Base-by-base conservation (phyloP, 345 rosid genomes). In the Heritiera littoralis region DNA sequence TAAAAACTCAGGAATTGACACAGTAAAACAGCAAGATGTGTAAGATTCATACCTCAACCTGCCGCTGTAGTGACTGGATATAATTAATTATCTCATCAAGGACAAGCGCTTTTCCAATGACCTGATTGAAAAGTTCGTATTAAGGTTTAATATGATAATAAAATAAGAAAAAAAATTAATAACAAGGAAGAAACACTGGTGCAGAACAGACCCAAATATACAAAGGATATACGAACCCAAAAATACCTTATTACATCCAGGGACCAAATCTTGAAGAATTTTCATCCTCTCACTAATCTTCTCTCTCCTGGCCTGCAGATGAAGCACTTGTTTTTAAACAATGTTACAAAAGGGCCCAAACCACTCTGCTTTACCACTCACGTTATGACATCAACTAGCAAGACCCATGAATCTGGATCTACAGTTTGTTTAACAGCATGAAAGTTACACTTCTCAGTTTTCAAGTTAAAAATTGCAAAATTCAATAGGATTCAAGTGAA, bases 21-120 rank as follows among this genome's bases (percentile, higher is more conserved):
- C 74, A 56, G 32, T 52, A 43, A 67, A 51, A 66, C 9, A 70
- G 20, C 8, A 66, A 55, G 60, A 52, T 10, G 49, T 5, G 7
- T 35, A 23, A n/a, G 28, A 41, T 46, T 54, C 40, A 80, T 86
- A 95, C 99, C 99, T 95, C 99, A 77, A 95, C 96, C 83, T 95
- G 99, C 61, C 80, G 89, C 83, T 95, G 98, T 81, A 95, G 85
- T 7, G 98, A 92, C 84, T 92, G 98, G 58, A 95, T 86, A 83
- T 95, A 95, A 79, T 95, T 95, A 82, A 95, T 95, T 81, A 95
- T 93, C 86, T 95, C 99, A 78, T 95, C 99, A 23, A 95, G 94
- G 66, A 95, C 99, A 66, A 91, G 91, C 2, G 99, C 99, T 88
- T 95, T 95, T 73, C 99, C 99, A 28, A 92, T 92, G 41, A 95